phyloP scores from a whole-genome alignment of 2,329 filamentous ascomycete species.

The Blastomyces gilchristii region DNA sequence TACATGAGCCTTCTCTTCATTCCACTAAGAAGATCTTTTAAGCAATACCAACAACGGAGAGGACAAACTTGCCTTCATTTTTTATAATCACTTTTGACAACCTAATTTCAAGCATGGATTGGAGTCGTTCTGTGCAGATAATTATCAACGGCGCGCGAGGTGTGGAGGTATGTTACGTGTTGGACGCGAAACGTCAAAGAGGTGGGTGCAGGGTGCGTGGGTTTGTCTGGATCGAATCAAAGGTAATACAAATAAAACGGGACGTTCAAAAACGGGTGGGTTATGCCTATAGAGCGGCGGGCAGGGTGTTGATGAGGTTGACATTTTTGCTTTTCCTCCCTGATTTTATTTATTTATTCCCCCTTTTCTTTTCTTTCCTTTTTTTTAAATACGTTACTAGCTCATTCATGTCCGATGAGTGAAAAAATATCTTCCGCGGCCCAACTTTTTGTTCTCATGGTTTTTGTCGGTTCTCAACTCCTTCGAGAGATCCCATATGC shows the following conservation, averaged over 20 bases:
- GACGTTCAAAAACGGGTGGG: slow-evolving; percentile 2
- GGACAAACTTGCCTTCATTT: slow-evolving; percentile 14
- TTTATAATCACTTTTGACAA: slow-evolving; percentile 20
- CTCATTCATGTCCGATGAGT: background rate
- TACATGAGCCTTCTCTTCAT: background rate
- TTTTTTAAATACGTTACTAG: background rate
- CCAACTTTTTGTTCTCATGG: background rate
- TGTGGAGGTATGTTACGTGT: background rate
- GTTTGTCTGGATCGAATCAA: background rate
- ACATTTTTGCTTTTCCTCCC: background rate
- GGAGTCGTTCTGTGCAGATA: slow-evolving; percentile 27
- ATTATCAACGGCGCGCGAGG: background rate
- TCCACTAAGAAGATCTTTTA: background rate
- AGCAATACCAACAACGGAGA: background rate
- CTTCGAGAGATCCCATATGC: background rate
- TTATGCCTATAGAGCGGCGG: background rate
- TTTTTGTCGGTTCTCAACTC: background rate
- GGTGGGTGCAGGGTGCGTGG: background rate
- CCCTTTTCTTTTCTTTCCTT: slow-evolving; percentile 11
- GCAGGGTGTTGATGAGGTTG: slow-evolving; percentile 14
- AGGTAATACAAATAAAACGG: background rate
- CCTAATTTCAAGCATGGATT: slow-evolving; percentile 28
- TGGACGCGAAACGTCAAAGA: background rate
- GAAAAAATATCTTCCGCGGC: background rate
- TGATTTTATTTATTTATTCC: background rate